A percentile compares a stretch with the other conserved stretches of the same genome.
Conservation (phyloP, 208 protist species). For the Trypanosomatidae sp. region DNA sequence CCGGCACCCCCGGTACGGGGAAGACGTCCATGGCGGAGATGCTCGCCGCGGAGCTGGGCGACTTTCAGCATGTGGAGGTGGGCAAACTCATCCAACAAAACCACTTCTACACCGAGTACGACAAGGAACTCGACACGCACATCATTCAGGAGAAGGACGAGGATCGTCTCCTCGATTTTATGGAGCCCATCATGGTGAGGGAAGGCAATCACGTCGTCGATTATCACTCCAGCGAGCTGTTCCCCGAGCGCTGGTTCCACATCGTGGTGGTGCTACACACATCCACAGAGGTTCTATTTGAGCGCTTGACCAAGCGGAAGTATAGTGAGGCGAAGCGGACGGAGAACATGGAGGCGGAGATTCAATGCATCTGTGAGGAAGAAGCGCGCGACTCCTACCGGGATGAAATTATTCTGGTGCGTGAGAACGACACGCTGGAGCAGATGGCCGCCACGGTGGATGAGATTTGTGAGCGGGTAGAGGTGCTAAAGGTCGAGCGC, state of each 20-base stretch:
- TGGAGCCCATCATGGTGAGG: slow-evolving; percentile 93
- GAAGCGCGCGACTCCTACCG: slow-evolving; percentile 95
- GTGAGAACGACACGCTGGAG: slow-evolving; percentile 92
- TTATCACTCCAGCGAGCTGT: slow-evolving; percentile 97
- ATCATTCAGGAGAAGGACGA: slow-evolving; percentile 96
- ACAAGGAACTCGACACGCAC: slow-evolving; percentile 93
- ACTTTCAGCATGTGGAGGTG: slow-evolving; percentile 88
- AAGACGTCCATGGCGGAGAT: slow-evolving; percentile 94
- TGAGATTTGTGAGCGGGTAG: slow-evolving; percentile 58
- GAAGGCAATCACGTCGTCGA: slow-evolving; percentile 94
- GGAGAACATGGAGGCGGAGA: slow-evolving; percentile 98
- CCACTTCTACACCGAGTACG: slow-evolving; percentile 90
- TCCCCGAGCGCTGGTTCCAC: slow-evolving; percentile 98
- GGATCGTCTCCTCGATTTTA: slow-evolving; percentile 91
- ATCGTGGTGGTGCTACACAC: slow-evolving; percentile 95
- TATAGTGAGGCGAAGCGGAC: slow-evolving; percentile 94
- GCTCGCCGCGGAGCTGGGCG: slow-evolving; percentile 66
- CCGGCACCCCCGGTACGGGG: slow-evolving; percentile 96
- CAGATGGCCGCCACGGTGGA: slow-evolving; percentile 92
- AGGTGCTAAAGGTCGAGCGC: slow-evolving; percentile 38
- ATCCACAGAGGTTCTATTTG: slow-evolving; percentile 91
- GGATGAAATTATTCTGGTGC: slow-evolving; percentile 85
- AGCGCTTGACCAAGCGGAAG: slow-evolving; percentile 87
- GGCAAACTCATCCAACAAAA: slow-evolving; percentile 93
- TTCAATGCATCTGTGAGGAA: slow-evolving; percentile 96